Conservation (phyloP, 441 rosid species). For the Pelargonium myrrhifolium region DNA sequence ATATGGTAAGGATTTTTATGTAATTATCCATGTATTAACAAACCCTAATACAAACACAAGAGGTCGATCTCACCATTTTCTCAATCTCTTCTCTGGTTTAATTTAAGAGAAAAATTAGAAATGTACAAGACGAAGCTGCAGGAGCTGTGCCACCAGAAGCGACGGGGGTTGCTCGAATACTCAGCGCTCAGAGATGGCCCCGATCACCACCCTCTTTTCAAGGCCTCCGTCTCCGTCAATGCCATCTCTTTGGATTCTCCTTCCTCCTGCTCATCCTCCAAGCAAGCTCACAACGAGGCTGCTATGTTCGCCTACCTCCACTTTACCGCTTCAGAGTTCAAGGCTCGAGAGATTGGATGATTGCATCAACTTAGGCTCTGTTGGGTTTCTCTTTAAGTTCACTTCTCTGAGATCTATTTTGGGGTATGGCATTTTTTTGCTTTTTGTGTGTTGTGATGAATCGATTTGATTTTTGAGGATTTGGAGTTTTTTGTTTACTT, state of each 20-base stretch:
- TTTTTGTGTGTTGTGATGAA: too few relatives aligned
- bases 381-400: constrained; percentile 34
- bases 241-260: constrained; percentile 21
- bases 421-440: constrained; percentile 39
- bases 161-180: constrained; percentile 27
- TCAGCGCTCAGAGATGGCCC: constrained; percentile 25
- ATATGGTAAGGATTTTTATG: too few relatives aligned
- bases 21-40: too few relatives aligned
- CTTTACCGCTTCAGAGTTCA: constrained; percentile 29
- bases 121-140: constrained; percentile 38
- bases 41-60: too few relatives aligned
- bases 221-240: constrained; percentile 21
- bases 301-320: constrained; percentile 26
- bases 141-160: constrained; percentile 32
- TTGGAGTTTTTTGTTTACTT: too few relatives aligned
- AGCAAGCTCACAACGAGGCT: constrained; percentile 24
- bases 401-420: constrained; percentile 52
- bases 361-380: constrained; percentile 28
- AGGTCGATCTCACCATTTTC: too few relatives aligned
- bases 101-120: neutral
- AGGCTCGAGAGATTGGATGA: constrained; percentile 26
- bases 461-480: too few relatives aligned
- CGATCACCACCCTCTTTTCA: constrained; percentile 26
- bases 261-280: constrained; percentile 15
- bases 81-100: too few relatives aligned